Evolutionary conservation across 805 yeast species (phyloP).

Genomic region (Candida boleticola): DNA sequence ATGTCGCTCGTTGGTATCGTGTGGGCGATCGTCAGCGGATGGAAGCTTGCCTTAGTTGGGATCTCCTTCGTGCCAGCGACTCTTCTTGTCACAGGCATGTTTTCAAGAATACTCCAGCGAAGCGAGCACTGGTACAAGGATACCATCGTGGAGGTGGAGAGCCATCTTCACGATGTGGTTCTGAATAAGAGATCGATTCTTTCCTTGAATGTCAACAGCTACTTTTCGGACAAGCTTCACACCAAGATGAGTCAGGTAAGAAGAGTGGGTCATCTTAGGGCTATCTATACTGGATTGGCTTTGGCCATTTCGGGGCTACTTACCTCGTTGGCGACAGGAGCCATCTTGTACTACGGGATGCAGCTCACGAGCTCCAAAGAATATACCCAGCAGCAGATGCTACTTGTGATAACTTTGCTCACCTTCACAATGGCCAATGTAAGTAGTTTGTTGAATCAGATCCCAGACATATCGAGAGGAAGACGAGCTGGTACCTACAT

Average conservation of each 20-base stretch:
- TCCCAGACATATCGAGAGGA: constrained; percentile 83
- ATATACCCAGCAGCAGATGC: constrained; percentile 55
- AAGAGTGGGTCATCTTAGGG: constrained; percentile 48
- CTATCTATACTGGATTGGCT: constrained; percentile 65
- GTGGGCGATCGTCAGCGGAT: constrained; percentile 80
- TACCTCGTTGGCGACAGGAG: constrained; percentile 61
- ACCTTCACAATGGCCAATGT: constrained; percentile 72
- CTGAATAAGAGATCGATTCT: constrained; percentile 62
- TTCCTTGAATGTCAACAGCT: constrained; percentile 48
- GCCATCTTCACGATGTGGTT: constrained; percentile 50
- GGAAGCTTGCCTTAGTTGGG: constrained; percentile 86
- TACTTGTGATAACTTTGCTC: constrained; percentile 70
- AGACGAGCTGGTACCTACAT: constrained; percentile 64
- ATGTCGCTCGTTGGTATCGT: constrained; percentile 59
- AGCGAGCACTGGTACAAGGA: constrained; percentile 63
- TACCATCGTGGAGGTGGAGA: constrained; percentile 54
- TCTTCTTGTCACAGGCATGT: constrained; percentile 47
- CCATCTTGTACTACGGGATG: constrained; percentile 79
- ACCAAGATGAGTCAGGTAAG: constrained; percentile 27
- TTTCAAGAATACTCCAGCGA: constrained; percentile 48
- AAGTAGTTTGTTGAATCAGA: constrained; percentile 52
- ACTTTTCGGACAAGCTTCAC: constrained; percentile 44
- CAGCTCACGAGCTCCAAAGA: constrained; percentile 56
- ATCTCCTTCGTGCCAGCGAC: constrained; percentile 71
- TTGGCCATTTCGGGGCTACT: constrained; percentile 56